These are phyloP conservation scores for Scedosporium apiospermum DNA, from an alignment of 2,329 filamentous ascomycete species.

Conservation along the genomic window DNA sequence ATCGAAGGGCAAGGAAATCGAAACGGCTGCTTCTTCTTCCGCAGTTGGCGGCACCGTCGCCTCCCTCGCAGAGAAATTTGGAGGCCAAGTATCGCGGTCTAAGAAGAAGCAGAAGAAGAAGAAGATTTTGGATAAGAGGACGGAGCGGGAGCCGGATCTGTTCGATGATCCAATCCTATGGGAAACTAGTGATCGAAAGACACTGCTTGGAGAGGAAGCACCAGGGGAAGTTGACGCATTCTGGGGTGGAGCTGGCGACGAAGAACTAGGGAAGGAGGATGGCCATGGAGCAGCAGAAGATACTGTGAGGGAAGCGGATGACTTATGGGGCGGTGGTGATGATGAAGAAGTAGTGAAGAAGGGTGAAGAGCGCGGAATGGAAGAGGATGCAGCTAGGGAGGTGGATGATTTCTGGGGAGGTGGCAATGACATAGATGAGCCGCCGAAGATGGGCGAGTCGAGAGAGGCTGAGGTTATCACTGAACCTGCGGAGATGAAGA, in stretches of 20 bases:
- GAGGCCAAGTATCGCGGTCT: conserved; percentile 9
- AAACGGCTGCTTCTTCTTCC: conserved; percentile 6
- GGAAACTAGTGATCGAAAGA: conserved; percentile 18
- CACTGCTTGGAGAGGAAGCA: not conserved
- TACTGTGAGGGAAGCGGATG: not conserved
- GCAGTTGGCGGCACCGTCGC: conserved; percentile 19
- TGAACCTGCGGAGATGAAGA: not conserved
- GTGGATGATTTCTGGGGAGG: conserved; percentile 23
- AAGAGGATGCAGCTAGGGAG: conserved; percentile 17
- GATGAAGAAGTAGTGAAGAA: not conserved
- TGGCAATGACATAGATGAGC: conserved; percentile 1
- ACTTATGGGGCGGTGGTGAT: not conserved
- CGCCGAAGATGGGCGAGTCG: conserved; percentile 4
- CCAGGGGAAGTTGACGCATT: not conserved
- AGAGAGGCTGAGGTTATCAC: not conserved
- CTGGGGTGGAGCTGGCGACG: not conserved
- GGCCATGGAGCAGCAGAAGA: conserved; percentile 22
- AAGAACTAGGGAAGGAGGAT: conserved; percentile 11
- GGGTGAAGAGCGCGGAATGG: conserved; percentile 26
- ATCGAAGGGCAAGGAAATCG: not conserved
- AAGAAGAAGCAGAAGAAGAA: conserved; percentile 28
- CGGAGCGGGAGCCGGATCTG: conserved; percentile 27
- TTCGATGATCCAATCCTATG: conserved; percentile 34
- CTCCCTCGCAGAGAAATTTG: conserved; percentile 25
- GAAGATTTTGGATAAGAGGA: conserved; percentile 28